phyloP scores from a whole-genome alignment of 2,329 filamentous ascomycete genomes.

The Madurella mycetomatis region DNA sequence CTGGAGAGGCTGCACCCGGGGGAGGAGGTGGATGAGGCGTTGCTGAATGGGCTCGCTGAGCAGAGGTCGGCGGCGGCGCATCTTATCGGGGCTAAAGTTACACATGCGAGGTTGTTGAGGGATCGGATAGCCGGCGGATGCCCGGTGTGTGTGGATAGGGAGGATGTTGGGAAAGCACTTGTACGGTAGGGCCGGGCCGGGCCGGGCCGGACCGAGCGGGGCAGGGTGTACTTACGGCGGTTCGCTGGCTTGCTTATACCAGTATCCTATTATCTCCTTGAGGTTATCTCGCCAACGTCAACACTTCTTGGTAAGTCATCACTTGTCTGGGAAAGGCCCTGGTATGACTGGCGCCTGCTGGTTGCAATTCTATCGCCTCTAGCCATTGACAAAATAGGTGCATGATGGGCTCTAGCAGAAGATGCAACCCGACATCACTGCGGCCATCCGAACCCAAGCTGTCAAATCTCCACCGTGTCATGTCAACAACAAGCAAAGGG shows the following conservation, averaged over 20 bases:
- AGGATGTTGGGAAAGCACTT: background rate
- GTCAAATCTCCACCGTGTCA: background rate
- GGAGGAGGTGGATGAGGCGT: constrained; percentile 44
- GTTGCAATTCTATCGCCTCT: no score
- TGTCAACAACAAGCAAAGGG: constrained; percentile 1
- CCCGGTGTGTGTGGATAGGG: constrained; percentile 47
- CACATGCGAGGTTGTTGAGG: constrained; percentile 72
- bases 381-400: no score
- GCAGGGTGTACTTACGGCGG: background rate
- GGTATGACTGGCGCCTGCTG: background rate
- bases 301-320: no score
- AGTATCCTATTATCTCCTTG: background rate
- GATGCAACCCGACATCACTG: no score
- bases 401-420: no score
- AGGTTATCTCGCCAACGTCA: background rate
- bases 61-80: constrained; percentile 35
- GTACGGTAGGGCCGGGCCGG: background rate
- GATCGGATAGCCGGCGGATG: constrained; percentile 65
- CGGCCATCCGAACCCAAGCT: background rate
- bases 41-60: constrained; percentile 38
- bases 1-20: constrained; percentile 49
- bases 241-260: background rate
- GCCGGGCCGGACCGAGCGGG: no score
- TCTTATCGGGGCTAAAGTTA: constrained; percentile 80
- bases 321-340: background rate